Base-by-base conservation (phyloP, 2,329 filamentous ascomycete genomes). In the Penicillium sp. region DNA sequence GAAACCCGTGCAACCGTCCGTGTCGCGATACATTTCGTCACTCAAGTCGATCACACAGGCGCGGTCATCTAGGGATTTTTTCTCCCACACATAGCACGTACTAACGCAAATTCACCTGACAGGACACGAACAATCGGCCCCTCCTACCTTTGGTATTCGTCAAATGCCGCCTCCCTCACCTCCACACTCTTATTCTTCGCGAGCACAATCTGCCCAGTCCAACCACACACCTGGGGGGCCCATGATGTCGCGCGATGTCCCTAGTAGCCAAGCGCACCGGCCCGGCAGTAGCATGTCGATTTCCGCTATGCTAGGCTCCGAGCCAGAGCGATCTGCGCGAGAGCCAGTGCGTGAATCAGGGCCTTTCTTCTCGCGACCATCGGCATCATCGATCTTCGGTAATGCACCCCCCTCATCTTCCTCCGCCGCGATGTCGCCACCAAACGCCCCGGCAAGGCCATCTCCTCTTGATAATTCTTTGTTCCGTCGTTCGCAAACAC, bases 251-350 rank as follows among this genome's bases (percentile, higher is more conserved):
- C 82, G 84, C 66, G 85, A 88, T 60, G 75, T 83, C 45, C 79
- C 83, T 45, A 74, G 76, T 16, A 75, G 74, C 21, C 76, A 81
- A 21, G 71, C 77, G 53, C 77, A 82, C 68, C 79, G 85, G 55
- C 81, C 82, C 11, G 81, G 81, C 48, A 83, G 83, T 65, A 86
- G 84, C 73, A 89, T 89, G 86, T 88, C 87, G 44, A 89, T 89
- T 71, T 88, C 85, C n/a, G 86, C 86, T 42, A 83, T 90, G 72
- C 81, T 89, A 55, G 87, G 86, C 55, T 78, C 77, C 11, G 79
- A 81, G 61, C 65, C 79, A 44, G 73, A 80, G 46, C 75, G 74
- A 51, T 63, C 72, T 39, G 71, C 72, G 68, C 79, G 79, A 71
- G 77, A 77, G 56, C 70, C 69, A 50, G 70, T 68, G 49, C 72